phyloP scores from a whole-genome alignment of 805 yeast species.

The Candida jianshihensis region DNA sequence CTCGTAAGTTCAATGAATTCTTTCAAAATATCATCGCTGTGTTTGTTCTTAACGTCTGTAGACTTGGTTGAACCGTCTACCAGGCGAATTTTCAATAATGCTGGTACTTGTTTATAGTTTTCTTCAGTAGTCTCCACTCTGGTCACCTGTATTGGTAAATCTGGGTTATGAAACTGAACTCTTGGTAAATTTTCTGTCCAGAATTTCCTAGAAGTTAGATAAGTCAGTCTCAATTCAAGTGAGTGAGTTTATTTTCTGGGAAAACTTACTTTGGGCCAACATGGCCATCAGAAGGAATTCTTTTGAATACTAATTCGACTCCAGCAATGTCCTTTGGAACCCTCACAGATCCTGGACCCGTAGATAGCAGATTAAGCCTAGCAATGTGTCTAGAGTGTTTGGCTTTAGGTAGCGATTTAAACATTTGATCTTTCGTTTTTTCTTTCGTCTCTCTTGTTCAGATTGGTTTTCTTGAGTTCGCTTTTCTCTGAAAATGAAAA shows the following conservation, averaged over 20 bases:
- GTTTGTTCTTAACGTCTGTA: conserved; percentile 48
- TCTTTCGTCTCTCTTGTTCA: not conserved
- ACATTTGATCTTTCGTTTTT: conserved; percentile 9
- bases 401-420: conserved; percentile 29
- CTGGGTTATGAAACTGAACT: conserved; percentile 78
- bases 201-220: conserved; percentile 39
- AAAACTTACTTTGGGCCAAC: conserved; percentile 41
- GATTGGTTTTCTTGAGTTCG: not conserved
- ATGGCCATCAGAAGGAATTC: conserved; percentile 42
- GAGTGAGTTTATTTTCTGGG: not conserved
- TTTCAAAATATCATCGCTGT: conserved; percentile 45
- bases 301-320: conserved; percentile 49
- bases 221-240: conserved; percentile 3
- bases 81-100: conserved; percentile 35
- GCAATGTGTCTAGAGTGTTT: conserved; percentile 40
- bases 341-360: conserved; percentile 34
- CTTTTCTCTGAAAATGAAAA: too few species aligned
- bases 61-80: conserved; percentile 30
- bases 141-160: conserved; percentile 50
- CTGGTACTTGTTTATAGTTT: conserved; percentile 36
- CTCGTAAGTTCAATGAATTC: conserved; percentile 44
- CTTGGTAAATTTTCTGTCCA: conserved; percentile 74
- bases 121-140: conserved; percentile 42
- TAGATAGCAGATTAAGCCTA: conserved; percentile 45
- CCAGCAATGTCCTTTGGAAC: conserved; percentile 31